Base-by-base conservation (phyloP, 2,329 filamentous ascomycete genomes). In the Cryphonectria parasitica region DNA sequence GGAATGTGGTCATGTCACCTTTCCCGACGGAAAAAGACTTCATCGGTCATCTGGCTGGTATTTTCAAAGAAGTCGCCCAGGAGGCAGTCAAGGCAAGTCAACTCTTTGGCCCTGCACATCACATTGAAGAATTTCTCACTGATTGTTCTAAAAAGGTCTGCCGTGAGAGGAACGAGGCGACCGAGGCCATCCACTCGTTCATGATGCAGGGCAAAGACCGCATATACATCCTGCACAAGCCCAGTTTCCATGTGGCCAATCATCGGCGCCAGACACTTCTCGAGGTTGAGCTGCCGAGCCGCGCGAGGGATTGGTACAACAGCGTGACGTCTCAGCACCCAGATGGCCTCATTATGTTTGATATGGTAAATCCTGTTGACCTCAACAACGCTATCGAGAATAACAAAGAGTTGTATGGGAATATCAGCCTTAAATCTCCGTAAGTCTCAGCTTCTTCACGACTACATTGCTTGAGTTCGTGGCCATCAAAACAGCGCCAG, bases 1-100 rank as follows among this genome's bases (percentile, higher is more conserved):
- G 82, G 11, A 86, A 85, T 36, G 84, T 85, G 0, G 81, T 84
- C 45, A 86, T 86, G 83, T 82, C 80, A 6, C 82, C 83, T 0
- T 84, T 81, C 61, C 80, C 82, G 0, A 81, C 81, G 1, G 78
- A 81, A 22, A 76, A 76, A 0, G 78, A 80, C 58, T 84, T 85
- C 71, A 79, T 83, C 52, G 75, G 76, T 17, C 76, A 78, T 2
- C 67, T 85, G 11, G 81, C 80, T 11, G 60, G 70, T 0, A 76
- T 77, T 25, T 78, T 84, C 39, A 75, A 77, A 58, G 52, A 78
- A 0, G 74, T 77, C 0, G 79, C 81, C 13, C 70, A 72, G 3
- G 68, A 76, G 0, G 80, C 82, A 64, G 73, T 74, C 10, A 19
- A 13, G 8, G 67, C 64, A 13, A 60, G 67, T 64, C 3, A 1